Evolutionary conservation across 352 stramenopile genomes (phyloP).

Genomic region (Phytophthora pseudosyringae): DNA sequence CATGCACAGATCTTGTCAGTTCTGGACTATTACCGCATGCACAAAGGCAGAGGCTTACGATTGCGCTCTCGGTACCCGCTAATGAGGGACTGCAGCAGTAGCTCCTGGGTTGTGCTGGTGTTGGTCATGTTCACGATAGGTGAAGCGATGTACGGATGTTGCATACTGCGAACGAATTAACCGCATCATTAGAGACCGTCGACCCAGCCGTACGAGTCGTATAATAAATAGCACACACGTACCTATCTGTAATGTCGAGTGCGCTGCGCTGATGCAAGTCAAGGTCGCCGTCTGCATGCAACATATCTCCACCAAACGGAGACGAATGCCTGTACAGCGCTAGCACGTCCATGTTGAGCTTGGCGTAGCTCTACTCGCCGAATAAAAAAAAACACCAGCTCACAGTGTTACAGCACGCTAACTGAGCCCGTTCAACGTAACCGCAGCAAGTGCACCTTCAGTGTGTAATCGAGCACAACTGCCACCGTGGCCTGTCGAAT

Average conservation of each 20-base stretch:
- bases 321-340: constrained; percentile 48
- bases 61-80: constrained; percentile 50
- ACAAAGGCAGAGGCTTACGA: constrained; percentile 35
- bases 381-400: constrained; percentile 4
- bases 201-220: background rate
- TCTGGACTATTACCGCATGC: background rate
- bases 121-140: constrained; percentile 54
- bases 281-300: constrained; percentile 70
- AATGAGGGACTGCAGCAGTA: constrained; percentile 46
- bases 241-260: constrained; percentile 54
- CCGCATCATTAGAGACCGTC: background rate
- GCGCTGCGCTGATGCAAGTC: constrained; percentile 54
- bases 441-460: constrained; percentile 35
- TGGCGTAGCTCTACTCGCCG: constrained; percentile 37
- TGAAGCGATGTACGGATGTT: constrained; percentile 42
- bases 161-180: constrained; percentile 26
- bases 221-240: constrained; percentile 2
- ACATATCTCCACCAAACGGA: constrained; percentile 36
- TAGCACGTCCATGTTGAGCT: constrained; percentile 75
- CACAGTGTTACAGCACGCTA: constrained; percentile 1
- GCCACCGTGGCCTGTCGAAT: constrained; percentile 57
- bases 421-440: background rate
- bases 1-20: background rate
- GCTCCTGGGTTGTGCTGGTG: constrained; percentile 42
- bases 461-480: constrained; percentile 68